Evolutionary conservation across 129 eudicot species (phyloP).

Genomic region (Apium graveolens): DNA sequence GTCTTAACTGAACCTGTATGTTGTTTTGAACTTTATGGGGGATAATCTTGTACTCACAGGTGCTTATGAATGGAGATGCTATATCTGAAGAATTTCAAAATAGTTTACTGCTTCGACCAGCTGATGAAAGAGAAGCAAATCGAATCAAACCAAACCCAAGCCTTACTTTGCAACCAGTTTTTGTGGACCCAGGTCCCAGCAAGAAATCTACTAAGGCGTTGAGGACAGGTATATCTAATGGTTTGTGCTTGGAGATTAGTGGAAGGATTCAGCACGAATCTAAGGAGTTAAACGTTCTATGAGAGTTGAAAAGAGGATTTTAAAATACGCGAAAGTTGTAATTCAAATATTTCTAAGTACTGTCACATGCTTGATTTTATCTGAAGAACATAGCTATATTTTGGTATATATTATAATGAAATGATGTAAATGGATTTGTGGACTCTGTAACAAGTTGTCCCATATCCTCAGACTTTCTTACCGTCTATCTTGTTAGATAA

Average conservation of each 20-base stretch:
- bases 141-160: slow-evolving; percentile 88
- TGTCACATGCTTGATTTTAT: background rate
- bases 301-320: background rate
- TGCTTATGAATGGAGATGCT: slow-evolving; percentile 77
- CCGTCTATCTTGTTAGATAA: background rate
- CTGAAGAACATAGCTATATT: background rate
- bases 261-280: slow-evolving; percentile 88
- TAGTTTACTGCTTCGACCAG: slow-evolving; percentile 57
- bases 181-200: slow-evolving; percentile 67
- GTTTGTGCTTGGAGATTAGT: slow-evolving; percentile 86
- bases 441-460: background rate
- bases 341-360: background rate
- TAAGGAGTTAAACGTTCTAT: slow-evolving; percentile 29
- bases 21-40: background rate
- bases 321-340: background rate
- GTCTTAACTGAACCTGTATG: background rate
- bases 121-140: slow-evolving; percentile 53
- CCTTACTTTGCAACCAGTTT: slow-evolving; percentile 67
- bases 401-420: background rate
- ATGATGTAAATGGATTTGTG: background rate
- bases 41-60: slow-evolving; percentile 25
- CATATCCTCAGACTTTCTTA: background rate
- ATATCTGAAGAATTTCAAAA: slow-evolving; percentile 47
- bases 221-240: slow-evolving; percentile 40
- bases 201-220: slow-evolving; percentile 33